These are phyloP conservation scores for Capsaspora owczarzaki DNA, from an alignment of 78 protist species.

Conservation along the genomic window DNA sequence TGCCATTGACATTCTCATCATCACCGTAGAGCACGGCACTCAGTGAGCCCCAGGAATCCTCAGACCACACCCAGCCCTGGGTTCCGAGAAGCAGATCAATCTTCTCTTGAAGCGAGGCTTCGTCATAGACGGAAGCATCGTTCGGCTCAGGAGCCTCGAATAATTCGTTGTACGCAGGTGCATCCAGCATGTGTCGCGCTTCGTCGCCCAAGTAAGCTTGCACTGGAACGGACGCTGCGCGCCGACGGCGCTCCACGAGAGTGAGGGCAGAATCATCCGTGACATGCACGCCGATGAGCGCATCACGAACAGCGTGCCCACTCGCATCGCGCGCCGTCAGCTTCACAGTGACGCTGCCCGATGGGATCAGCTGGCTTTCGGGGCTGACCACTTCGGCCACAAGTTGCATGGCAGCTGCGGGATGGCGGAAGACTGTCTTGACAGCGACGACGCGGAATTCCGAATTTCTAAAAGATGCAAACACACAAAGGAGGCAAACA, in stretches of 20 bases:
- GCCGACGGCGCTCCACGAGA: neutral
- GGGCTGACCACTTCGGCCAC: no score
- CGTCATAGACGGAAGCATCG: neutral
- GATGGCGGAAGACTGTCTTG: neutral
- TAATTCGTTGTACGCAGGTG: constrained; percentile 13
- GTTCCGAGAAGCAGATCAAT: constrained; percentile 33
- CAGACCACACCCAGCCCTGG: constrained; percentile 24
- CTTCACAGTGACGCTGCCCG: neutral
- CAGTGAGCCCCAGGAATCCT: no score
- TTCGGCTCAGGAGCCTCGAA: no score
- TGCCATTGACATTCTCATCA: neutral
- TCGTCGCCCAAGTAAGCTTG: constrained; percentile 24
- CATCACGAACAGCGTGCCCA: neutral
- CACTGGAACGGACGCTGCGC: constrained; percentile 24
- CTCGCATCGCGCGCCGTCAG: neutral
- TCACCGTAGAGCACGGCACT: constrained; percentile 1
- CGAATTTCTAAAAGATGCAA: no score
- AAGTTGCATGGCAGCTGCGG: neutral
- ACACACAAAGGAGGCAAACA: no score
- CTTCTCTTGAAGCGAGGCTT: neutral
- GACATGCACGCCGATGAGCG: neutral
- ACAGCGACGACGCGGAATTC: no score
- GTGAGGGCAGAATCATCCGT: constrained; percentile 28
- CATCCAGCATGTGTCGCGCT: neutral
- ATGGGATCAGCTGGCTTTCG: no score